A percentile compares a stretch with the other conserved stretches of the same genome.
Conservation (phyloP, 768 basidiomycete species). For the Pleurotus giganteus region DNA sequence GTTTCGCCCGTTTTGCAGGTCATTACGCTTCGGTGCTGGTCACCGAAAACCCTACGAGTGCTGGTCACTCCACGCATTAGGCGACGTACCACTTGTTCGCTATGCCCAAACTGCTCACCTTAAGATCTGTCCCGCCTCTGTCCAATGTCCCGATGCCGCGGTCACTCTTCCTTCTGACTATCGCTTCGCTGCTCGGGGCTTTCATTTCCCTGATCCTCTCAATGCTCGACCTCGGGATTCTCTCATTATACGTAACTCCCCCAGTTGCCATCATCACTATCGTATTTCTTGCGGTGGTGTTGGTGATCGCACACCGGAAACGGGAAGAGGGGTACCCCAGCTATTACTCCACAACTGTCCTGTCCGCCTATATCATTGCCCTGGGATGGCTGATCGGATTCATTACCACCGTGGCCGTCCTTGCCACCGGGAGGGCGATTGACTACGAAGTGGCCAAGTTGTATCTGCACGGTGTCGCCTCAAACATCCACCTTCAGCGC, state of each 20-base stretch:
- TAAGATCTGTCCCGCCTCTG: neutral
- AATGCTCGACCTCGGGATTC: constrained; percentile 30
- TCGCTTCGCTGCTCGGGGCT: constrained; percentile 22
- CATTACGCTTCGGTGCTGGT: constrained; percentile 29
- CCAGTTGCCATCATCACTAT: constrained; percentile 27
- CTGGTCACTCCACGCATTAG: constrained; percentile 14
- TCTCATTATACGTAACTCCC: constrained; percentile 32
- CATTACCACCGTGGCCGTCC: constrained; percentile 25
- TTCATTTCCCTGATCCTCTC: constrained; percentile 27
- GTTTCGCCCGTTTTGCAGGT: constrained; percentile 20
- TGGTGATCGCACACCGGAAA: constrained; percentile 24
- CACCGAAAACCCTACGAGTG: constrained; percentile 17
- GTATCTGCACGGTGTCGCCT: constrained; percentile 25
- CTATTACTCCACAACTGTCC: constrained; percentile 30
- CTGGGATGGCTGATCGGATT: constrained; percentile 29
- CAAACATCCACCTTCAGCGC: constrained; percentile 25
- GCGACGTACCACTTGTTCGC: constrained; percentile 1
- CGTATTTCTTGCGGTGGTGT: constrained; percentile 24
- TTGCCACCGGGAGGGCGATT: constrained; percentile 15
- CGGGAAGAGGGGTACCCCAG: constrained; percentile 24
- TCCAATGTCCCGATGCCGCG: constrained; percentile 20
- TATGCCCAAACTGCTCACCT: constrained; percentile 1
- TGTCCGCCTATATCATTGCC: constrained; percentile 28
- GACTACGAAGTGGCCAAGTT: constrained; percentile 18
- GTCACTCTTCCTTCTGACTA: constrained; percentile 26